A percentile compares a stretch with the other conserved stretches of the same genome.
Evolutionary conservation across 805 yeast species (phyloP).

Genomic region (Torulaspora delbrueckii): DNA sequence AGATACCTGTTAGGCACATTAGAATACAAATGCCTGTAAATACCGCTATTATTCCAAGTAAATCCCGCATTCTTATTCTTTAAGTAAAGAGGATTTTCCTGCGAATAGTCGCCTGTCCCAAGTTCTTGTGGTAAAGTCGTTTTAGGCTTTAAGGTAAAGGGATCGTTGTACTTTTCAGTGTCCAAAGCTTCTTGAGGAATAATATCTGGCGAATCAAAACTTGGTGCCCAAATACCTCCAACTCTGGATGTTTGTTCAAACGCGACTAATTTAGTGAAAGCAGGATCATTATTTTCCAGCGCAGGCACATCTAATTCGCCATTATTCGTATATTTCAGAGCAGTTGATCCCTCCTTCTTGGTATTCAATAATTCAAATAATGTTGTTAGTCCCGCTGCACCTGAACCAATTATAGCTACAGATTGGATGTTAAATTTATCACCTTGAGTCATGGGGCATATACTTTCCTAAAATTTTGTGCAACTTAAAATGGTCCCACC

Average conservation of each 20-base stretch:
- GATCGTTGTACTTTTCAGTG: conserved; percentile 34
- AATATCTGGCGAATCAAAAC: conserved; percentile 17
- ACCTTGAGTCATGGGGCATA: conserved; percentile 6
- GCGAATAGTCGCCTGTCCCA: conserved; percentile 13
- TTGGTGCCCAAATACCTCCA: conserved; percentile 44
- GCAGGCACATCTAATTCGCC: conserved; percentile 12
- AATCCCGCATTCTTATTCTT: background rate
- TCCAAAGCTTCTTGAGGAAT: conserved; percentile 31
- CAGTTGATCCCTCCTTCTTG: conserved; percentile 28
- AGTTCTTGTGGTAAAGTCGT: conserved; percentile 11
- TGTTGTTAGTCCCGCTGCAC: conserved; percentile 41
- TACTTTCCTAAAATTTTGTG: too few species aligned
- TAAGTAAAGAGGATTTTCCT: conserved; percentile 7
- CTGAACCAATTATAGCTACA: conserved; percentile 40
- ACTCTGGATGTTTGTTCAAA: conserved; percentile 41
- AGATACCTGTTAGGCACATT: conserved; percentile 20
- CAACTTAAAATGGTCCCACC: too few species aligned
- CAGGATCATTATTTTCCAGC: conserved; percentile 17
- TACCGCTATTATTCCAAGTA: conserved; percentile 18
- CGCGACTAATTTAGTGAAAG: conserved; percentile 38
- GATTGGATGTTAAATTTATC: conserved; percentile 15
- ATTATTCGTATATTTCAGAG: conserved; percentile 17
- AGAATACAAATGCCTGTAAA: conserved; percentile 16
- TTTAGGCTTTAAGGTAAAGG: conserved; percentile 30
- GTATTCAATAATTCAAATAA: conserved; percentile 35